Evolutionary conservation across 2,329 filamentous ascomycete genomes (phyloP).

Genomic region (Xylariales sp.): DNA sequence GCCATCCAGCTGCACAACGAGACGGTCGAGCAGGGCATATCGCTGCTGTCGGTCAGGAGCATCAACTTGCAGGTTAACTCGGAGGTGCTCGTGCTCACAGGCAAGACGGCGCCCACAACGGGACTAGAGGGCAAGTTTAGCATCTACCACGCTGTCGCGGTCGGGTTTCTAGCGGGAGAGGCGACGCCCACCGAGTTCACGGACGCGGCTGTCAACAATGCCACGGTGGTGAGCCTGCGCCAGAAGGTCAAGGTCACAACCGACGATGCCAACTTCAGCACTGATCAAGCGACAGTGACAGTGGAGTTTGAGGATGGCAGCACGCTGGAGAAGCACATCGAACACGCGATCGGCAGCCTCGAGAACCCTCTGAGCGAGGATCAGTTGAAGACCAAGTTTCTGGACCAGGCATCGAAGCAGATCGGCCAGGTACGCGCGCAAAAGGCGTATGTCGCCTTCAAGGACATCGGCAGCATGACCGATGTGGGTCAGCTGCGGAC

Average conservation of each 20-base stretch:
- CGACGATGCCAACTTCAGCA: conserved; percentile 28
- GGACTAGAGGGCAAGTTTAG: conserved; percentile 51
- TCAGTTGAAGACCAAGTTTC: conserved; percentile 43
- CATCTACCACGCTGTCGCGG: conserved; percentile 48
- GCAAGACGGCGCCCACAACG: conserved; percentile 42
- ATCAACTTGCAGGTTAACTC: conserved; percentile 44
- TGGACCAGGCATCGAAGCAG: conserved; percentile 38
- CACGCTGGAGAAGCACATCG: conserved; percentile 37
- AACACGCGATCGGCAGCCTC: conserved; percentile 46
- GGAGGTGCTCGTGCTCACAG: conserved; percentile 47
- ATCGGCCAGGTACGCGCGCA: conserved; percentile 31
- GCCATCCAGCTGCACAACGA: conserved; percentile 41
- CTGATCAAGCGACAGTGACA: conserved; percentile 31
- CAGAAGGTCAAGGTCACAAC: conserved; percentile 38
- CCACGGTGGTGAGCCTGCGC: conserved; percentile 34
- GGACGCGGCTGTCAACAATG: conserved; percentile 38
- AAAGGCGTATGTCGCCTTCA: conserved; percentile 27
- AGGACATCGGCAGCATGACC: conserved; percentile 23
- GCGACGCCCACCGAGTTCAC: conserved; percentile 47
- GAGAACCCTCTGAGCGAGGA: conserved; percentile 40
- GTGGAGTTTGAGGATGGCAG: conserved; percentile 31
- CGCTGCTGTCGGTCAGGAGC: conserved; percentile 27
- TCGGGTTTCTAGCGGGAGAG: conserved; percentile 45
- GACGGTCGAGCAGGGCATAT: conserved; percentile 22
- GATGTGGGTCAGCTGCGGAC: conserved; percentile 19